These are phyloP conservation scores for Ophiostoma sp. DNA, from an alignment of 2,329 filamentous ascomycete genomes.

Conservation along the genomic window DNA sequence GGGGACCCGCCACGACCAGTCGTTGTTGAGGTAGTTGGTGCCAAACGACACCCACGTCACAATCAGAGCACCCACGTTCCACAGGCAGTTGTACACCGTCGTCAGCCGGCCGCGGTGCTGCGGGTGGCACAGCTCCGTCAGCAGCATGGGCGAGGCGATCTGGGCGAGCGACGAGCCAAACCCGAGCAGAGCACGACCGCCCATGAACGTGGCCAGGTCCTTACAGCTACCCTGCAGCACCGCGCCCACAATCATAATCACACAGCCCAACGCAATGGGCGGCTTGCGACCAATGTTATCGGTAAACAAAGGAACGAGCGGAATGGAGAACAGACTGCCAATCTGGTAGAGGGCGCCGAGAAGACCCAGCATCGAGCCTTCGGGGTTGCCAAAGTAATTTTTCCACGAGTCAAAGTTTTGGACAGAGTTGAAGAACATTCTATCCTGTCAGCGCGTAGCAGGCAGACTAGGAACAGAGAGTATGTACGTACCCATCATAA, in stretches of 20 bases:
- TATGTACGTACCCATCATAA: constrained; percentile 50
- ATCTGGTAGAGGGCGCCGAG: constrained; percentile 7
- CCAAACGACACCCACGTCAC: constrained; percentile 30
- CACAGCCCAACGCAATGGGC: not conserved
- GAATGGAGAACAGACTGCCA: not conserved
- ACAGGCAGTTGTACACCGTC: constrained; percentile 67
- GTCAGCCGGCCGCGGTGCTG: constrained; percentile 67
- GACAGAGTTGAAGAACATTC: constrained; percentile 5
- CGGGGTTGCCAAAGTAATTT: not conserved
- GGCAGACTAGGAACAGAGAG: not conserved
- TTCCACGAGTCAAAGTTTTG: constrained; percentile 13
- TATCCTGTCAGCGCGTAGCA: constrained; percentile 28
- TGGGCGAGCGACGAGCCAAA: constrained; percentile 68
- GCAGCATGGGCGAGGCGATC: constrained; percentile 62
- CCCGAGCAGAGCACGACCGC: constrained; percentile 62
- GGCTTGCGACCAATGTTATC: not conserved
- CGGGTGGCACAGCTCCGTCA: constrained; percentile 67
- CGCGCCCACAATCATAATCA: constrained; percentile 31
- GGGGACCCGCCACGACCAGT: not conserved
- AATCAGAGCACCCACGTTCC: constrained; percentile 49
- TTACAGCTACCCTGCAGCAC: constrained; percentile 56
- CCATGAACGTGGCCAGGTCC: constrained; percentile 51
- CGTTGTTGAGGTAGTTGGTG: constrained; percentile 26
- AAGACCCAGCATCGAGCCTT: not conserved
- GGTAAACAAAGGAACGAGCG: not conserved